Conservation (phyloP, 176 grass and related monocot species). For the Oryza punctata region DNA sequence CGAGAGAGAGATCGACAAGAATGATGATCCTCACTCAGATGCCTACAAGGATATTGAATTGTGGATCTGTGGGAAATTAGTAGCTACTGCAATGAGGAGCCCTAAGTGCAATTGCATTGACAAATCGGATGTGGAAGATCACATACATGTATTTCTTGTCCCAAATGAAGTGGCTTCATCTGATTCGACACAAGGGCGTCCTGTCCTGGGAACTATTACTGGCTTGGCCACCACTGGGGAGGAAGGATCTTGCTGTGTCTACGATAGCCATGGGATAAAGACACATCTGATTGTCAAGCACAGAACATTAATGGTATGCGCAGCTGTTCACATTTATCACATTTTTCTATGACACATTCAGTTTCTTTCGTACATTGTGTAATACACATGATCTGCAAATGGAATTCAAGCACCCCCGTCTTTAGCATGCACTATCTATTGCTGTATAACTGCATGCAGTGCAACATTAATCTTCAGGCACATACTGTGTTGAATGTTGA, state of each 20-base stretch:
- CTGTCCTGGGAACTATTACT: slow-evolving; percentile 73
- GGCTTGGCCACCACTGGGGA: slow-evolving; percentile 76
- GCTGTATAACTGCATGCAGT: not conserved
- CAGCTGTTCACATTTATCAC: slow-evolving; percentile 14
- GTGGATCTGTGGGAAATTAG: slow-evolving; percentile 69
- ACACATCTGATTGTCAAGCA: slow-evolving; percentile 91
- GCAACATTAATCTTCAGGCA: not conserved
- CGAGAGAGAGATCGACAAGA: slow-evolving; percentile 26
- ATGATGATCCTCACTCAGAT: slow-evolving; percentile 46
- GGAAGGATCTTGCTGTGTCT: slow-evolving; percentile 88
- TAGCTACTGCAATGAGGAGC: slow-evolving; percentile 75
- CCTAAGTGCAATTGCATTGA: slow-evolving; percentile 68
- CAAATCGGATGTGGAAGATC: slow-evolving; percentile 52
- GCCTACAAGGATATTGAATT: slow-evolving; percentile 80
- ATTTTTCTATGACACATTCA: slow-evolving; percentile 15
- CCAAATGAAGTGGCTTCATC: slow-evolving; percentile 42
- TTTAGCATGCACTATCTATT: not conserved
- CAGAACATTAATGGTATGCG: slow-evolving; percentile 77
- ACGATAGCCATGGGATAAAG: slow-evolving; percentile 51
- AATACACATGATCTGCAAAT: not conserved
- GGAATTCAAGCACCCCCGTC: not conserved
- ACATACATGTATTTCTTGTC: slow-evolving; percentile 88
- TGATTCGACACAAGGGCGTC: slow-evolving; percentile 36
- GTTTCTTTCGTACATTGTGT: not conserved
- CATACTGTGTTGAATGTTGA: slow-evolving; percentile 11